Evolutionary conservation across 2,329 filamentous ascomycete species (phyloP), one percentile per base, ranked within the genome.

Genomic region (Graphiopsis chlorocephala): DNA sequence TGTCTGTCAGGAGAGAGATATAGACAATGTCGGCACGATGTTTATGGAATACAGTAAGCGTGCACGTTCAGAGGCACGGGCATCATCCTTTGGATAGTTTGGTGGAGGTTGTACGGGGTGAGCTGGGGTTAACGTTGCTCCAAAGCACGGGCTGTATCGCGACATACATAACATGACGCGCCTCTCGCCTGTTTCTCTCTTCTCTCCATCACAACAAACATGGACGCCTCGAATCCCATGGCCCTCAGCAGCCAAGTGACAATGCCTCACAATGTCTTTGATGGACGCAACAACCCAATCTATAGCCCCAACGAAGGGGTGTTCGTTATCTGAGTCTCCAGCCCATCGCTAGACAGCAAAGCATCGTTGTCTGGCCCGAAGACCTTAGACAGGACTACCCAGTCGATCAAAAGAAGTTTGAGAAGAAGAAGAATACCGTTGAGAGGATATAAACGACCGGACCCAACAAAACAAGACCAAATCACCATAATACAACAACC

Each of bases 281-380:
- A 64, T 65, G 70, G 65, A 70, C 72, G 75, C 68, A 69, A 68
- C 68, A 69, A 53, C 70, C 69, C 71, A 67, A 71, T 71, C 64
- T 72, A 83, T 83, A 84, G 80, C 82, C 83, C 83, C 83, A 84
- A 80, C 70, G 80, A 71, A 76, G 83, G 83, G 83, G 83, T 84
- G 71, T 70, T 68, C 66, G 75, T 74, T 68, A 75, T 79, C 72
- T 85, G 75, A 83, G 48, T n/a, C 12, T 23, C 14, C 8, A 15
- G 10, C 33, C 23, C 48, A 38, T 62, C 10, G 48, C 48, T 38
- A 62, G 60, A 55, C 60, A 55, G 29, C 48, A 61, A 17, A 55
- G 14, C 33, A 62, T 7, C 20, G 59, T 62, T 62, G 60, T 62
- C 60, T 62, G n/a, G 60, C 48, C 25, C 67, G 35, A 53, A 26